Evolutionary conservation across 306 rosid genomes (phyloP).

Genomic region (Luffa aegyptiaca): DNA sequence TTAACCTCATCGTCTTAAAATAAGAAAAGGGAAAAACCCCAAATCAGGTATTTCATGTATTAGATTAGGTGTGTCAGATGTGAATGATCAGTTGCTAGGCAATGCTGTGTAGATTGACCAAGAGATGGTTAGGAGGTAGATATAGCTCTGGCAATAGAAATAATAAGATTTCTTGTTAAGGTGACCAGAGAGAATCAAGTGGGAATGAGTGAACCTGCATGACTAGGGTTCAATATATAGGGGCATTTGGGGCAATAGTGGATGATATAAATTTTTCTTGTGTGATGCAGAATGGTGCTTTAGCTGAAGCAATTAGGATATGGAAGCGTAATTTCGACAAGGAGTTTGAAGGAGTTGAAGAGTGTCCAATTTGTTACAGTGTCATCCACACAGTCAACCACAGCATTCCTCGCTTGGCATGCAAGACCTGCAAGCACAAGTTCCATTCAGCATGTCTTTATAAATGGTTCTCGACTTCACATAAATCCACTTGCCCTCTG

Average conservation of each 20-base stretch:
- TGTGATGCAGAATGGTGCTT: slow-evolving; percentile 81
- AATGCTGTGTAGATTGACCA: not conserved
- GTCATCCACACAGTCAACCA: slow-evolving; percentile 88
- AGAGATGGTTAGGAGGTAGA: not conserved
- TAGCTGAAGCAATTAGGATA: slow-evolving; percentile 85
- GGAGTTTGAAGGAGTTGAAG: slow-evolving; percentile 98
- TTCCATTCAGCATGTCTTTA: slow-evolving; percentile 92
- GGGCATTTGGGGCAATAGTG: not conserved
- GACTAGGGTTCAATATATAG: not conserved
- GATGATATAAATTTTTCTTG: slow-evolving; percentile 15
- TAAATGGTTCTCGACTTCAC: slow-evolving; percentile 95
- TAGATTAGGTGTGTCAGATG: not conserved
- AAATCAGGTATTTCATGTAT: not conserved
- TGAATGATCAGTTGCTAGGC: not conserved
- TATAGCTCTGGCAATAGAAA: not conserved
- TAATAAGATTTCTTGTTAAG: not conserved
- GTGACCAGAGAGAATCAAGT: not conserved
- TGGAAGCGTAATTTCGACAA: slow-evolving; percentile 95
- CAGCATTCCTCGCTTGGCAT: slow-evolving; percentile 85
- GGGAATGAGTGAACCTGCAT: not conserved
- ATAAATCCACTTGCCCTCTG: slow-evolving; percentile 88
- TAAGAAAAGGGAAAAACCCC: not conserved
- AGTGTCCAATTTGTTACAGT: slow-evolving; percentile 95
- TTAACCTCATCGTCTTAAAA: not conserved
- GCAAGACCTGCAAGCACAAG: slow-evolving; percentile 98